These are phyloP conservation scores for Saccharomyces paradoxus DNA, from an alignment of 805 yeast genomes.

Conservation along the genomic window DNA sequence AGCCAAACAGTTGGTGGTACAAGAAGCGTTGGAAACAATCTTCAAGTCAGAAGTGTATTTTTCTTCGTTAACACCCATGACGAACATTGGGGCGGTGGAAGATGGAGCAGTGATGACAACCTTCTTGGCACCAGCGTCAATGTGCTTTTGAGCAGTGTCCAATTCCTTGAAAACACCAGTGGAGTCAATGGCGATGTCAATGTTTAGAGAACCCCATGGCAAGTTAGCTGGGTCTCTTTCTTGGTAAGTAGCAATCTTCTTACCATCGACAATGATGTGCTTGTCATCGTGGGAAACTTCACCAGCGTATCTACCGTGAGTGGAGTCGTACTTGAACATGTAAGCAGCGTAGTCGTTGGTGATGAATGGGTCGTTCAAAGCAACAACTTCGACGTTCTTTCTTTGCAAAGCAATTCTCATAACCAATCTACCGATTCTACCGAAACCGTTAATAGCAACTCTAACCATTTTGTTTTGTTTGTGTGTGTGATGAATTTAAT, in stretches of 20 bases:
- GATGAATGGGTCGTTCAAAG: constrained; percentile 64
- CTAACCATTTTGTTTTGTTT: constrained; percentile 22
- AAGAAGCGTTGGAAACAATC: constrained; percentile 63
- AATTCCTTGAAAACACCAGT: constrained; percentile 64
- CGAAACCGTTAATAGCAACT: constrained; percentile 67
- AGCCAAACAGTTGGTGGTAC: constrained; percentile 70
- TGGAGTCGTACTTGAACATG: constrained; percentile 70
- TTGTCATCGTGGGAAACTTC: constrained; percentile 47
- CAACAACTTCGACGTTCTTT: constrained; percentile 49
- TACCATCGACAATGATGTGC: constrained; percentile 46
- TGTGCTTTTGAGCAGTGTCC: constrained; percentile 60
- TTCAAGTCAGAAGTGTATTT: constrained; percentile 48
- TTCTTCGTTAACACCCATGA: constrained; percentile 60
- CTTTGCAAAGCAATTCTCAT: constrained; percentile 52
- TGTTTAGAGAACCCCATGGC: constrained; percentile 59
- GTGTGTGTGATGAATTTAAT: background rate
- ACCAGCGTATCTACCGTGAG: constrained; percentile 58
- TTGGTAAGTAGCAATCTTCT: constrained; percentile 43
- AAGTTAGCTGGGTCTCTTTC: constrained; percentile 61
- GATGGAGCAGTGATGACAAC: constrained; percentile 68
- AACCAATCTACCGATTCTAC: constrained; percentile 65
- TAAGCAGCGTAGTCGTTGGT: constrained; percentile 62
- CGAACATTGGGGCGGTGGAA: constrained; percentile 65
- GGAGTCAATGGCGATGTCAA: constrained; percentile 60
- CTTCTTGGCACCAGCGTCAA: constrained; percentile 68